Evolutionary conservation across 768 basidiomycete species (phyloP).

Genomic region (Exidia glandulosa): DNA sequence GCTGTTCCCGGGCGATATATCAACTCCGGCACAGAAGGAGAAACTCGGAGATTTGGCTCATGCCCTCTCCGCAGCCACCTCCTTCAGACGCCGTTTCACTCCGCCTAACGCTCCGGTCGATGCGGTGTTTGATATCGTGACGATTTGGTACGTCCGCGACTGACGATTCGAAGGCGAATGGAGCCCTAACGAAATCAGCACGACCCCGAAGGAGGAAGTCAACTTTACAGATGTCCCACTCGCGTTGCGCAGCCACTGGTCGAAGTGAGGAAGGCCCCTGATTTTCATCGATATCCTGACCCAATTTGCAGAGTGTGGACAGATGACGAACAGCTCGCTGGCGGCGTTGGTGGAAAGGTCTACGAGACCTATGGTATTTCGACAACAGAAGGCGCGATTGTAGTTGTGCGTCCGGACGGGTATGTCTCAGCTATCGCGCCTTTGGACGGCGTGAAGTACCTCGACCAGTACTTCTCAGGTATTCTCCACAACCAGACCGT

Average conservation of each 20-base stretch:
- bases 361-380: conserved; percentile 47
- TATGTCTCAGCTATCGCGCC: conserved; percentile 50
- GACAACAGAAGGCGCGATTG: conserved; percentile 31
- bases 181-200: not conserved
- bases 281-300: too few species aligned
- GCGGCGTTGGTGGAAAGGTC: conserved; percentile 38
- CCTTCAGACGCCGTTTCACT: conserved; percentile 22
- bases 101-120: conserved; percentile 13
- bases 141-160: conserved; percentile 10
- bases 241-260: conserved; percentile 44
- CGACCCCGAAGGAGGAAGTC: conserved; percentile 24
- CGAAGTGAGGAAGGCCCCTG: conserved; percentile 28
- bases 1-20: conserved; percentile 39
- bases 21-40: conserved; percentile 17
- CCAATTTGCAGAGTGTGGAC: conserved; percentile 25
- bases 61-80: conserved; percentile 17
- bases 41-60: conserved; percentile 23
- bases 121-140: conserved; percentile 24
- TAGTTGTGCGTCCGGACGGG: conserved; percentile 54
- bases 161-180: not conserved
- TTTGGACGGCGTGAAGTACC: conserved; percentile 29
- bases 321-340: conserved; percentile 41
- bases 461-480: not conserved
- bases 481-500: too few species aligned
- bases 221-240: conserved; percentile 36